Conservation (phyloP, 257 asterid species). For the Jasminum sambac region DNA sequence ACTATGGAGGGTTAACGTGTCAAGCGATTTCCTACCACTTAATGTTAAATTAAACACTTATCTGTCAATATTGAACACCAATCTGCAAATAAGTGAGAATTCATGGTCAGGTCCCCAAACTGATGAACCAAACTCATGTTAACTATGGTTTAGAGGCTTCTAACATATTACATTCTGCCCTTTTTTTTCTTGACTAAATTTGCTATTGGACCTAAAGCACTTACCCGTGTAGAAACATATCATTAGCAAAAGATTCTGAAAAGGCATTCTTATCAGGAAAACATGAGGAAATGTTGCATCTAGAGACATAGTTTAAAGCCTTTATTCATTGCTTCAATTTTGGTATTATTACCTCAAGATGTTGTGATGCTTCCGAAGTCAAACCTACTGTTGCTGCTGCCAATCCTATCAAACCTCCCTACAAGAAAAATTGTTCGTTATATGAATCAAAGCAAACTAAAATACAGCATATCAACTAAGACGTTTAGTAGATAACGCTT, state of each 20-base stretch:
- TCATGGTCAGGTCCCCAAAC: constrained; percentile 9
- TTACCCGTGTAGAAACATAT: not conserved
- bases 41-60: too few species aligned
- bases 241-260: not conserved
- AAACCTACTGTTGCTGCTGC: constrained; percentile 99
- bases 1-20: not conserved
- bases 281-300: not conserved
- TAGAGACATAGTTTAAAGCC: not conserved
- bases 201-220: not conserved
- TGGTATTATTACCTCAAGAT: constrained; percentile 74
- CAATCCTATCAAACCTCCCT: constrained; percentile 99
- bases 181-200: constrained; percentile 1
- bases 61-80: not conserved
- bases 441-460: constrained; percentile 15
- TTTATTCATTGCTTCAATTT: not conserved
- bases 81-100: not conserved
- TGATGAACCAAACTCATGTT: constrained; percentile 14
- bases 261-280: not conserved
- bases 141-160: not conserved
- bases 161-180: constrained; percentile 4
- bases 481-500: constrained; percentile 10
- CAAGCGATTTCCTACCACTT: not conserved
- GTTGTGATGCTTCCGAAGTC: constrained; percentile 87
- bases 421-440: constrained; percentile 16
- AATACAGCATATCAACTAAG: constrained; percentile 16